These are phyloP conservation scores for Trichoderma oligosporum DNA, from an alignment of 2,329 filamentous ascomycete genomes.

Conservation along the genomic window DNA sequence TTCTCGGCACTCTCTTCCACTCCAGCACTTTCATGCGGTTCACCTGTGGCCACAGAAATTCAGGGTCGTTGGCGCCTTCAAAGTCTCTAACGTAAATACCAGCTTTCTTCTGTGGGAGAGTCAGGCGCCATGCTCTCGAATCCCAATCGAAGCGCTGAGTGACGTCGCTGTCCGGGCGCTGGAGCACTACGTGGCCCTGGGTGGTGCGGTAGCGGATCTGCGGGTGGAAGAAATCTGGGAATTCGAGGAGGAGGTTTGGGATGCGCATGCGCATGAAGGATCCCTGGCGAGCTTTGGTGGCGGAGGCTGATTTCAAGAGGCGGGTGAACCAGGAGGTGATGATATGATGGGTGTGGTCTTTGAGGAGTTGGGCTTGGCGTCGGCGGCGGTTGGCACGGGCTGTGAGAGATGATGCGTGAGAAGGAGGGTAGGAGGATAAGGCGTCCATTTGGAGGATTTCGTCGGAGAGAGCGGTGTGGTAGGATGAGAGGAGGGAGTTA, in stretches of 20 bases:
- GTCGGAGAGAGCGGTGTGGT: slow-evolving; percentile 31
- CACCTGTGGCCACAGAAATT: slow-evolving; percentile 28
- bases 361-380: slow-evolving; percentile 28
- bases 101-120: slow-evolving; percentile 28
- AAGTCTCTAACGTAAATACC: slow-evolving; percentile 18
- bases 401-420: slow-evolving; percentile 5
- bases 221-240: slow-evolving; percentile 33
- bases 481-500: slow-evolving; percentile 24
- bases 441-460: slow-evolving; percentile 33
- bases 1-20: slow-evolving; percentile 26
- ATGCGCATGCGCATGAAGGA: slow-evolving; percentile 25
- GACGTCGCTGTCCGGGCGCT: slow-evolving; percentile 23
- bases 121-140: slow-evolving; percentile 23
- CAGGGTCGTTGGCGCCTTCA: slow-evolving; percentile 21
- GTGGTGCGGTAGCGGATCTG: slow-evolving; percentile 33
- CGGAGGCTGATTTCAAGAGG: slow-evolving; percentile 29
- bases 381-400: slow-evolving; percentile 27
- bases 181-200: slow-evolving; percentile 31
- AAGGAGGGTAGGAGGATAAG: not conserved
- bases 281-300: slow-evolving; percentile 24
- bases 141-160: slow-evolving; percentile 25
- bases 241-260: slow-evolving; percentile 34
- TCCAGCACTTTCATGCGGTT: slow-evolving; percentile 25
- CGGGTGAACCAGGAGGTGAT: slow-evolving; percentile 29
- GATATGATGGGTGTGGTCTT: slow-evolving; percentile 33